These are phyloP conservation scores for Pezicula neosporulosa DNA, from an alignment of 2,329 filamentous ascomycete genomes.

Conservation along the genomic window DNA sequence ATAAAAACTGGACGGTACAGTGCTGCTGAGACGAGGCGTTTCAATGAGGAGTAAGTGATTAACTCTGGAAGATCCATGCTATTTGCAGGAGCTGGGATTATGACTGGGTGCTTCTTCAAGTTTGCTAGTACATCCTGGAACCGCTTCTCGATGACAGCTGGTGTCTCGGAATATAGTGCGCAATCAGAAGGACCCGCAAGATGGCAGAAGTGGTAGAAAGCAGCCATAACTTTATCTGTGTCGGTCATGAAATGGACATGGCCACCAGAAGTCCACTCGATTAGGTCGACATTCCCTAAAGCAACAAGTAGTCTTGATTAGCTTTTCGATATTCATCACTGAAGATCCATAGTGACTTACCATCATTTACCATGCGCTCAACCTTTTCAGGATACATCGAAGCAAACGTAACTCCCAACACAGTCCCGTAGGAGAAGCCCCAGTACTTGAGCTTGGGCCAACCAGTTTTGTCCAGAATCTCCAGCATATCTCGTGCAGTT, in stretches of 20 bases:
- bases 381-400: slow-evolving; percentile 38
- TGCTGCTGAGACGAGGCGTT: slow-evolving; percentile 18
- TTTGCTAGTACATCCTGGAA: slow-evolving; percentile 32
- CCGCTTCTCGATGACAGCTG: slow-evolving; percentile 17
- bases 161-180: slow-evolving; percentile 18
- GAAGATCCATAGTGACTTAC: slow-evolving; percentile 1
- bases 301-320: not conserved
- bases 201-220: slow-evolving; percentile 25
- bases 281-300: slow-evolving; percentile 20
- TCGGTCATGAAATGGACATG: slow-evolving; percentile 39
- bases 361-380: slow-evolving; percentile 34
- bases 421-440: slow-evolving; percentile 47
- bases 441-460: slow-evolving; percentile 40
- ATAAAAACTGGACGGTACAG: slow-evolving; percentile 25
- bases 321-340: not conserved
- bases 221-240: slow-evolving; percentile 22
- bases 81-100: slow-evolving; percentile 13
- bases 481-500: slow-evolving; percentile 31
- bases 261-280: slow-evolving; percentile 22
- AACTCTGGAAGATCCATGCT: slow-evolving; percentile 16
- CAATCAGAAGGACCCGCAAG: slow-evolving; percentile 29
- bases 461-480: slow-evolving; percentile 25
- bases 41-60: slow-evolving; percentile 25
- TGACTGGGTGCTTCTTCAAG: slow-evolving; percentile 31
- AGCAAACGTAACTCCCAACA: slow-evolving; percentile 41